phyloP scores from a whole-genome alignment of 148 eudicot genomes.

The Arctostaphylos glauca region DNA sequence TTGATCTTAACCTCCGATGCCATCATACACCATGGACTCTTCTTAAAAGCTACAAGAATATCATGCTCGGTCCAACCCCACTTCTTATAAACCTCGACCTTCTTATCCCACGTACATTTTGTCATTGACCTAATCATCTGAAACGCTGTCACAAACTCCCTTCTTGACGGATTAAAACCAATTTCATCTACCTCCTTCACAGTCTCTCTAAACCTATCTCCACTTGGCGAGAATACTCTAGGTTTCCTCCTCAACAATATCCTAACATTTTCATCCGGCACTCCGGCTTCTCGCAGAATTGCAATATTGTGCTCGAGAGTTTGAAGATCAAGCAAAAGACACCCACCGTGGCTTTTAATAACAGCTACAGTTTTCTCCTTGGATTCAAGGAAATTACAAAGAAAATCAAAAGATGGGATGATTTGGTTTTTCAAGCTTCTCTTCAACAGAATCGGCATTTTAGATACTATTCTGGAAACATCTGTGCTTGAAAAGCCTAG shows the following conservation, averaged over 20 bases:
- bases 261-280: background rate
- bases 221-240: background rate
- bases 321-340: too few species aligned
- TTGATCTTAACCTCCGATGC: background rate
- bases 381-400: too few species aligned
- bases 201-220: background rate
- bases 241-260: slow-evolving; percentile 14
- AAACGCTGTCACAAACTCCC: slow-evolving; percentile 3
- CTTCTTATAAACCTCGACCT: background rate
- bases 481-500: too few species aligned
- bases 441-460: too few species aligned
- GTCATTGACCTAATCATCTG: background rate
- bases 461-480: too few species aligned
- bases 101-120: background rate
- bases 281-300: background rate
- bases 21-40: background rate
- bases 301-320: background rate
- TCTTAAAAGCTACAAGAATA: background rate
- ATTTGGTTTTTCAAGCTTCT: too few species aligned
- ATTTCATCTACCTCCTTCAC: slow-evolving; percentile 28
- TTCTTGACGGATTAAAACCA: slow-evolving; percentile 18
- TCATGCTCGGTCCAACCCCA: background rate
- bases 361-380: too few species aligned
- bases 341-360: too few species aligned
- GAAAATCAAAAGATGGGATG: too few species aligned